phyloP scores from a whole-genome alignment of 2,329 filamentous ascomycete species.

The Polychaeton citri region DNA sequence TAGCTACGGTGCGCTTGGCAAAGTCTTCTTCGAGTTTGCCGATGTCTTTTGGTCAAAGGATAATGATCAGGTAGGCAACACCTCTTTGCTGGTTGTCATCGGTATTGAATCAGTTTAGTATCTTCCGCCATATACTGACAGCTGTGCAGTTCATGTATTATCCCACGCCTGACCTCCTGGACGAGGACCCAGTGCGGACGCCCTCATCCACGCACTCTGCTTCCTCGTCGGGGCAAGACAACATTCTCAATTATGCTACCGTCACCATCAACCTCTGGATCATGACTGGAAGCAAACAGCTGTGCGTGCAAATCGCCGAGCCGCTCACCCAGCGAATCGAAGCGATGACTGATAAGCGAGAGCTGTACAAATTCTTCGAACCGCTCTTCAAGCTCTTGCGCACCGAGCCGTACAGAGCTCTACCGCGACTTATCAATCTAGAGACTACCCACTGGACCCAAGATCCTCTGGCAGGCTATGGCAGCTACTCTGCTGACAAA shows the following conservation, averaged over 20 bases:
- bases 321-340: slow-evolving; percentile 32
- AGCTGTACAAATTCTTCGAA: slow-evolving; percentile 30
- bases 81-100: background rate
- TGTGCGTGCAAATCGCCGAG: slow-evolving; percentile 31
- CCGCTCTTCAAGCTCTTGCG: slow-evolving; percentile 31
- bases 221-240: slow-evolving; percentile 18
- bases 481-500: slow-evolving; percentile 31
- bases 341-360: slow-evolving; percentile 25
- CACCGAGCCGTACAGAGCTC: slow-evolving; percentile 30
- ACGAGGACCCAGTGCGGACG: slow-evolving; percentile 12
- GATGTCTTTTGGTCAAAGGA: slow-evolving; percentile 34
- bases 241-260: slow-evolving; percentile 30
- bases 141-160: slow-evolving; percentile 26
- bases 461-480: slow-evolving; percentile 30
- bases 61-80: slow-evolving; percentile 23
- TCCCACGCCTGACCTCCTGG: slow-evolving; percentile 21
- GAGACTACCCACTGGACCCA: slow-evolving; percentile 33
- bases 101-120: background rate
- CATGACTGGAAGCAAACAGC: slow-evolving; percentile 29
- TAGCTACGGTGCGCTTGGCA: slow-evolving; percentile 30
- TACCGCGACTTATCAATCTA: slow-evolving; percentile 26
- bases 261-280: slow-evolving; percentile 33
- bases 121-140: background rate
- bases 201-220: slow-evolving; percentile 15
- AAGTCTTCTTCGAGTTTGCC: slow-evolving; percentile 31